These are phyloP conservation scores for Haplographium delicatum DNA, from an alignment of 495 filamentous ascomycete genomes.

Conservation along the genomic window DNA sequence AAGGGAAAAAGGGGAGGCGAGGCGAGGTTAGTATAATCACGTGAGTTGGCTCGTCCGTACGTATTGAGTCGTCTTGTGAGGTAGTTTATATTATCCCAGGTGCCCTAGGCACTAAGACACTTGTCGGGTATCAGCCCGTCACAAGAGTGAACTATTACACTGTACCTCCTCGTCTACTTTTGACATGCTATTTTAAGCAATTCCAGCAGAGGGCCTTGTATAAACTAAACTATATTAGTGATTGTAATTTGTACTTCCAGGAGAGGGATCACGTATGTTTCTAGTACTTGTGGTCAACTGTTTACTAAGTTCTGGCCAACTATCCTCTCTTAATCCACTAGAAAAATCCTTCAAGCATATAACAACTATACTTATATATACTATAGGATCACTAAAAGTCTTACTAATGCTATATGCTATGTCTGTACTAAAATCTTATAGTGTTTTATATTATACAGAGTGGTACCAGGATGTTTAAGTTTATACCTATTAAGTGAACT, in stretches of 20 bases:
- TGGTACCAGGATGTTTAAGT: background rate
- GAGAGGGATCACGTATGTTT: background rate
- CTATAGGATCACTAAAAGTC: background rate
- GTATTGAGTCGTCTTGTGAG: no score
- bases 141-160: background rate
- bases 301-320: background rate
- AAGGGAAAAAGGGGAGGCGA: no score
- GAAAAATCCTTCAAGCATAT: background rate
- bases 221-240: background rate
- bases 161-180: background rate
- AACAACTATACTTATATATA: background rate
- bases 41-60: no score
- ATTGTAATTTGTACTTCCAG: background rate
- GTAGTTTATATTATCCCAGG: no score
- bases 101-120: no score
- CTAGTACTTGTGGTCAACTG: background rate
- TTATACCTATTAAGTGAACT: background rate
- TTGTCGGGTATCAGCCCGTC: no score
- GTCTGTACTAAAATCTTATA: background rate
- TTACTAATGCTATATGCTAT: background rate
- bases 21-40: no score
- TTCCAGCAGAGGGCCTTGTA: background rate
- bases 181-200: background rate
- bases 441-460: background rate
- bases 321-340: background rate